These are phyloP conservation scores for Megacollybia platyphylla DNA, from an alignment of 1,284 basidiomycete genomes.

Conservation along the genomic window DNA sequence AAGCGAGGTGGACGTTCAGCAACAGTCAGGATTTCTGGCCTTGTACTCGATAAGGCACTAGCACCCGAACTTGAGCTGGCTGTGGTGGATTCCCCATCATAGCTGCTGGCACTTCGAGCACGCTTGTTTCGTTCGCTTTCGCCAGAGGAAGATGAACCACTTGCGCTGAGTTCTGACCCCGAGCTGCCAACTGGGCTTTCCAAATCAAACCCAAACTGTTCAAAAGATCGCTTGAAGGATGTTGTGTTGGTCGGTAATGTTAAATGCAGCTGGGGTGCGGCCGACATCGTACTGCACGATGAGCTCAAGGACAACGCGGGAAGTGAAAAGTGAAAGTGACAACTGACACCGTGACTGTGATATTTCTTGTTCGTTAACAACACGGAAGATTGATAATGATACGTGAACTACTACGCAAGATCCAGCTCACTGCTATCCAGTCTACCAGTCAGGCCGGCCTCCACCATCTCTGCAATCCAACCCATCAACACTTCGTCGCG, in stretches of 20 bases:
- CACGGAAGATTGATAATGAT: not conserved
- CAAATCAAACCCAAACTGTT: conserved; percentile 38
- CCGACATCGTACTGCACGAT: conserved; percentile 9
- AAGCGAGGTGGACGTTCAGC: conserved; percentile 19
- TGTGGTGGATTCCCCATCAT: conserved; percentile 14
- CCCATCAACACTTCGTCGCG: conserved; percentile 58
- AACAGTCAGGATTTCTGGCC: conserved; percentile 7
- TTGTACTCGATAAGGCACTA: conserved; percentile 11
- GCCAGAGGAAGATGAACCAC: conserved; percentile 14
- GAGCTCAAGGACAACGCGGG: conserved; percentile 19
- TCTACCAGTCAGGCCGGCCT: conserved; percentile 24
- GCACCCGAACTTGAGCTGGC: conserved; percentile 11
- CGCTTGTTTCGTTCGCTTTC: conserved; percentile 32
- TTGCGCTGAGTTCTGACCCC: conserved; percentile 15
- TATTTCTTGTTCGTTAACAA: not conserved
- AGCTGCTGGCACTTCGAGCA: conserved; percentile 28
- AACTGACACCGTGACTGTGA: not conserved
- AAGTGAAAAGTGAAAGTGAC: not conserved
- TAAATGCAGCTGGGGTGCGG: conserved; percentile 27
- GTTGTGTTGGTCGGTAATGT: conserved; percentile 28
- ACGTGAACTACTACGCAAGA: not conserved
- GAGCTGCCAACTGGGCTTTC: conserved; percentile 22
- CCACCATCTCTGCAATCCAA: conserved; percentile 73
- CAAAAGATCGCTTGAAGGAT: conserved; percentile 46
- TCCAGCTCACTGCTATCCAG: not conserved